Conservation (phyloP, 2,329 filamentous ascomycete species). For the Xylariaceae sp. region DNA sequence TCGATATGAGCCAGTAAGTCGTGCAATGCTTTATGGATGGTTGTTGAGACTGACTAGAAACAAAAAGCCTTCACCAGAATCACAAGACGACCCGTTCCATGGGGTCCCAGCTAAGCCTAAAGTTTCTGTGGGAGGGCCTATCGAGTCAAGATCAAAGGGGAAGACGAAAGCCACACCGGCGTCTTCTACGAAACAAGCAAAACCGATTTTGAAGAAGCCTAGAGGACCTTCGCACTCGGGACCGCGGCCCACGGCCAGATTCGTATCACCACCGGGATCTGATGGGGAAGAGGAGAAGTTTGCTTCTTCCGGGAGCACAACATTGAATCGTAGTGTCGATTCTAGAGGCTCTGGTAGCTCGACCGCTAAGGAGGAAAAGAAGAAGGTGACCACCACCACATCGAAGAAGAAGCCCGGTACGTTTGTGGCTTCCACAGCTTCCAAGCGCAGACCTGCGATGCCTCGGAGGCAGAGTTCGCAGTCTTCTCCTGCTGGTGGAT, state of each 20-base stretch:
- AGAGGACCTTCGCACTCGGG: slow-evolving; percentile 56
- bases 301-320: slow-evolving; percentile 47
- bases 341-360: slow-evolving; percentile 26
- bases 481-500: slow-evolving; percentile 39
- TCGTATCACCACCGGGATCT: slow-evolving; percentile 57
- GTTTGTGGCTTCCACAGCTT: slow-evolving; percentile 48
- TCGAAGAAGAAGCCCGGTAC: slow-evolving; percentile 42
- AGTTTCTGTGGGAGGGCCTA: slow-evolving; percentile 8
- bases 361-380: slow-evolving; percentile 31
- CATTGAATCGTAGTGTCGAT: slow-evolving; percentile 31
- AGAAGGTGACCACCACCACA: slow-evolving; percentile 21
- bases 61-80: slow-evolving; percentile 29
- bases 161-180: slow-evolving; percentile 34
- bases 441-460: slow-evolving; percentile 51
- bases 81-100: slow-evolving; percentile 18
- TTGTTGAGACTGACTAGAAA: slow-evolving; percentile 19
- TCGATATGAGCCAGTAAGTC: slow-evolving; percentile 56
- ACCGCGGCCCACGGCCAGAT: slow-evolving; percentile 62
- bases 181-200: slow-evolving; percentile 51
- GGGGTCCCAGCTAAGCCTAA: slow-evolving; percentile 13
- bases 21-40: background rate
- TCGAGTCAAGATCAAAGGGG: slow-evolving; percentile 27
- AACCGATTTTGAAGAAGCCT: slow-evolving; percentile 64
- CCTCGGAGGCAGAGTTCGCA: slow-evolving; percentile 53
- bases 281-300: slow-evolving; percentile 46